Conservation (phyloP, 768 basidiomycete species). For the Postia placenta region DNA sequence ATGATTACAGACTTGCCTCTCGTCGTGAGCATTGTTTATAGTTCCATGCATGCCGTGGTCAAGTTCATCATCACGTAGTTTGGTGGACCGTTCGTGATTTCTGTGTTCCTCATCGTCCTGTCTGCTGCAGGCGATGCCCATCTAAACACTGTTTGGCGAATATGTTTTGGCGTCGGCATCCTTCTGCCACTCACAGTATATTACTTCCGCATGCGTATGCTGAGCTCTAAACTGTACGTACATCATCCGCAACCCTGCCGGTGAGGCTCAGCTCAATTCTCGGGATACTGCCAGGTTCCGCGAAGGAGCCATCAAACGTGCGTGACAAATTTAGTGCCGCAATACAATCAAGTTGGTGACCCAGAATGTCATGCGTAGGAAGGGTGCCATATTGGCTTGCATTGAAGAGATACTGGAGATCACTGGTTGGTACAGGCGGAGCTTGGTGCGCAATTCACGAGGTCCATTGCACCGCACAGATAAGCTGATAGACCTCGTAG, state of each 20-base stretch:
- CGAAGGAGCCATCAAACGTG: conserved; percentile 60
- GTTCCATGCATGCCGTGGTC: background rate
- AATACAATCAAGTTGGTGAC: background rate
- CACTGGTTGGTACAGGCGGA: conserved; percentile 66
- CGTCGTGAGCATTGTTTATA: conserved; percentile 34
- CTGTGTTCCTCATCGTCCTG: conserved; percentile 62
- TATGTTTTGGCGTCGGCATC: conserved; percentile 59
- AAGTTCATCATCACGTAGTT: conserved; percentile 41
- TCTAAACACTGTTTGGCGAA: conserved; percentile 60
- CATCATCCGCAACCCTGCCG: background rate
- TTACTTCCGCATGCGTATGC: conserved; percentile 66
- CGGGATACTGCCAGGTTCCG: conserved; percentile 26
- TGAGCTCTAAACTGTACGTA: conserved; percentile 51
- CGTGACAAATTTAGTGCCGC: conserved; percentile 10
- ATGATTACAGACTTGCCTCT: conserved; percentile 72
- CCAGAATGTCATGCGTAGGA: conserved; percentile 22
- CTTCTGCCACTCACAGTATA: conserved; percentile 61
- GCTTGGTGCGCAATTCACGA: conserved; percentile 44
- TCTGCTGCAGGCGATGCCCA: conserved; percentile 59
- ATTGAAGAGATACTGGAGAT: conserved; percentile 58
- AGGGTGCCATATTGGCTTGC: conserved; percentile 57
- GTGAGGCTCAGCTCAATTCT: background rate
- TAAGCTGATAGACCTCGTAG: conserved; percentile 22
- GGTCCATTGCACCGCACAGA: background rate
- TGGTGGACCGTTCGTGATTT: conserved; percentile 59